phyloP scores from a whole-genome alignment of 768 basidiomycete genomes.

The Tylopilus vinaceipallidus region DNA sequence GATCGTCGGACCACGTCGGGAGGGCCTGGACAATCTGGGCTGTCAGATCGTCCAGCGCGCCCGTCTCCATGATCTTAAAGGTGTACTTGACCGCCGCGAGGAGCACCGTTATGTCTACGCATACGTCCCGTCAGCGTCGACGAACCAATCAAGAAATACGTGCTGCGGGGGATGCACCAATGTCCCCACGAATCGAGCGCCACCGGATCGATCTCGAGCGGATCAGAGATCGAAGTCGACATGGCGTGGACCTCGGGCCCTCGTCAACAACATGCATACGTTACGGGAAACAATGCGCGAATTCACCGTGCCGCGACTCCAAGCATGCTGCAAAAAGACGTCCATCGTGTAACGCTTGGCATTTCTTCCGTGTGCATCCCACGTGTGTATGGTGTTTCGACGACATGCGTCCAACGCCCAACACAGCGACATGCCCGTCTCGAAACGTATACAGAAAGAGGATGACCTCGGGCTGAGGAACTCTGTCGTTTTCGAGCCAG shows the following conservation, averaged over 20 bases:
- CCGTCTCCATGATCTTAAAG: no score
- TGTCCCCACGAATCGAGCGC: conserved; percentile 12
- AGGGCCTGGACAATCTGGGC: conserved; percentile 12
- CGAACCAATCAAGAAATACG: no score
- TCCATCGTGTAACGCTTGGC: conserved; percentile 11
- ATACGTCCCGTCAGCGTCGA: no score
- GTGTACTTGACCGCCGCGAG: conserved; percentile 12
- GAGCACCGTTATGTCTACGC: conserved; percentile 14
- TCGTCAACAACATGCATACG: not conserved
- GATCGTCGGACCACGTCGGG: conserved; percentile 16
- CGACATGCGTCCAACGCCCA: no score
- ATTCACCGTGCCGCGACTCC: conserved; percentile 16
- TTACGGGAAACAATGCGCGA: not conserved
- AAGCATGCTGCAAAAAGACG: conserved; percentile 15
- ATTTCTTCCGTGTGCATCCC: conserved; percentile 6
- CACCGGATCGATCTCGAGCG: conserved; percentile 13
- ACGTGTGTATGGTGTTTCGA: not conserved
- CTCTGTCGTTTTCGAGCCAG: conserved; percentile 16
- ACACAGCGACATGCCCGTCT: no score
- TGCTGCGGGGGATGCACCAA: conserved; percentile 2
- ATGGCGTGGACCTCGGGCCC: conserved; percentile 9
- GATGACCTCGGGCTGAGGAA: conserved; percentile 3
- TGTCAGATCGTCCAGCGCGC: conserved; percentile 8
- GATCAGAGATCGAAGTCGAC: conserved; percentile 16
- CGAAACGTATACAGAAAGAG: conserved; percentile 17